Evolutionary conservation across 495 filamentous ascomycete genomes (phyloP).

Genomic region (Corynascus novoguineensis): DNA sequence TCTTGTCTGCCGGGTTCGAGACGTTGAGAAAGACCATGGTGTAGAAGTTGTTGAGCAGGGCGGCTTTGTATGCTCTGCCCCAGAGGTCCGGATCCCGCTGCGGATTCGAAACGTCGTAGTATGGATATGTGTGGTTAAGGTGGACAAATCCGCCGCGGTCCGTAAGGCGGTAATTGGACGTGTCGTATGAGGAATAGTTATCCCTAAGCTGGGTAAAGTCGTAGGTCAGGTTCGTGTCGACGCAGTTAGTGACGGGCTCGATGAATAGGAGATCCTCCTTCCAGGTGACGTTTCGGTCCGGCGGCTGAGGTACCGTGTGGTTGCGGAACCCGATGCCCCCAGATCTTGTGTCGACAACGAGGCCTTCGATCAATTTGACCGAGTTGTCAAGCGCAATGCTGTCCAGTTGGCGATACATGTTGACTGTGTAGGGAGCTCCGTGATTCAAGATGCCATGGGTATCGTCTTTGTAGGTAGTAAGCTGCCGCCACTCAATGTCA

Average conservation of each 20-base stretch:
- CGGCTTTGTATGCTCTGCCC: slow-evolving; percentile 38
- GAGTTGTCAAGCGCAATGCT: slow-evolving; percentile 30
- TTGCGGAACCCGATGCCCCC: slow-evolving; percentile 45
- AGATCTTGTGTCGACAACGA: slow-evolving; percentile 37
- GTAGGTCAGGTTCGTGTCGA: slow-evolving; percentile 41
- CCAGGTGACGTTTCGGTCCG: slow-evolving; percentile 32
- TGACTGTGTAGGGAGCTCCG: slow-evolving; percentile 7
- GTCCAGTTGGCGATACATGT: slow-evolving; percentile 23
- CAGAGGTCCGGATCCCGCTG: slow-evolving; percentile 31
- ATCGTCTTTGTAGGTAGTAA: slow-evolving; percentile 10
- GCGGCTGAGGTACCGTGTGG: slow-evolving; percentile 35
- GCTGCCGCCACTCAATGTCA: slow-evolving; percentile 39
- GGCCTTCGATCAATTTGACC: slow-evolving; percentile 35
- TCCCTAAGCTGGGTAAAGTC: slow-evolving; percentile 26
- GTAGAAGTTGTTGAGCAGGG: slow-evolving; percentile 37
- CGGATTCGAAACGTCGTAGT: slow-evolving; percentile 15
- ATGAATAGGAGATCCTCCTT: slow-evolving; percentile 44
- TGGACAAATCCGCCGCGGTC: slow-evolving; percentile 42
- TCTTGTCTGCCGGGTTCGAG: slow-evolving; percentile 16
- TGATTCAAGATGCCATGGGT: slow-evolving; percentile 8
- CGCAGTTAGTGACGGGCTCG: slow-evolving; percentile 41
- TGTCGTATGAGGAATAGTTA: not conserved
- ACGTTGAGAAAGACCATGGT: slow-evolving; percentile 21
- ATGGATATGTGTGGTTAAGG: slow-evolving; percentile 27
- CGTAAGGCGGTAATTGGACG: slow-evolving; percentile 25